Conservation (phyloP, 202 grass and related monocot species). For the Musa balbisiana region DNA sequence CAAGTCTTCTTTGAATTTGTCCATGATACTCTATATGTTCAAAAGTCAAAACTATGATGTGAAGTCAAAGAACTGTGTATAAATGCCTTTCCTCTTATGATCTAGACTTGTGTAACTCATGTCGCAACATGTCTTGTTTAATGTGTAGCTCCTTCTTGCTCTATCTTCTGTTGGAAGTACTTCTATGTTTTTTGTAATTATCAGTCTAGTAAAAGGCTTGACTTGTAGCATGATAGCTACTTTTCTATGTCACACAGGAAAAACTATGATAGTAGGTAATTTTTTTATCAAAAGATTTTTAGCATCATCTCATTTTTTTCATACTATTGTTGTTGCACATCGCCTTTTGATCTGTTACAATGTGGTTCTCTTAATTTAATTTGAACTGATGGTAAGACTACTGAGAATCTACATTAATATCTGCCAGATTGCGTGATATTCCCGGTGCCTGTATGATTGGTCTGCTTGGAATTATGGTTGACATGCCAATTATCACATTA, state of each 20-base stretch:
- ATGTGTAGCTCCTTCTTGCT: background rate
- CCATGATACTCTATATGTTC: too few relatives aligned
- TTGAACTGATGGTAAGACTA: background rate
- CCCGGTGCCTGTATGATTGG: constrained; percentile 58
- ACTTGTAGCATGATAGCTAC: background rate
- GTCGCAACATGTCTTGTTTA: too few relatives aligned
- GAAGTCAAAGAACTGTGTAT: too few relatives aligned
- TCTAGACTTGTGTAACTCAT: too few relatives aligned
- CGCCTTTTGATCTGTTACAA: background rate
- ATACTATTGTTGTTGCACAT: background rate
- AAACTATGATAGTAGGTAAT: background rate
- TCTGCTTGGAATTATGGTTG: constrained; percentile 56
- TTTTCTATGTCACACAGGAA: background rate
- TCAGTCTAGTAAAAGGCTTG: background rate
- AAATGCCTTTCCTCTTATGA: too few relatives aligned
- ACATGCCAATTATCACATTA: constrained; percentile 69
- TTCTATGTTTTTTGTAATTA: too few relatives aligned
- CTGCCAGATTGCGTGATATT: constrained; percentile 56
- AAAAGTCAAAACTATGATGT: too few relatives aligned
- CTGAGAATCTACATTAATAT: background rate
- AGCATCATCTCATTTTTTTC: background rate
- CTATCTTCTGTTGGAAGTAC: background rate
- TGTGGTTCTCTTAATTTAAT: background rate
- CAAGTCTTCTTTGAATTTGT: too few relatives aligned
- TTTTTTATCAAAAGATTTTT: background rate